phyloP scores from a whole-genome alignment of 768 basidiomycete species.

The Leccinum boreale region DNA sequence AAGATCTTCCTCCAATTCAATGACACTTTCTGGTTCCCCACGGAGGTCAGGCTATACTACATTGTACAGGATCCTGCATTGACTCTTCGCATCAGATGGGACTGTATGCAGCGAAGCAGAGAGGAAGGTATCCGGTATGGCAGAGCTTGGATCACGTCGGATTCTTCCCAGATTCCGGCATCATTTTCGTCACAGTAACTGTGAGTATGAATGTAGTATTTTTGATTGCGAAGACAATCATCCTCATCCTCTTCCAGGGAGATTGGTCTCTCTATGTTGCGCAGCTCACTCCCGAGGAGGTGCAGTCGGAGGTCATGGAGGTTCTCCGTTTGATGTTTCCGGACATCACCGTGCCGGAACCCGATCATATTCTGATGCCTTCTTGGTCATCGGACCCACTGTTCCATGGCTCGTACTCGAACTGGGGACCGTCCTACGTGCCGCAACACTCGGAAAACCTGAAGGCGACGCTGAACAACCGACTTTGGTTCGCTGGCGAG shows the following conservation, averaged over 20 bases:
- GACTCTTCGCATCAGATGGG: conserved; percentile 29
- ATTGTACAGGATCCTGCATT: not conserved
- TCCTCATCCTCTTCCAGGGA: conserved; percentile 38
- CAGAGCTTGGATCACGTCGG: conserved; percentile 56
- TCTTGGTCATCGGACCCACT: conserved; percentile 53
- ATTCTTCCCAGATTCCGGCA: conserved; percentile 60
- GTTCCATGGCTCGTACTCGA: conserved; percentile 51
- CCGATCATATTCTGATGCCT: conserved; percentile 52
- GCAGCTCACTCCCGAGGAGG: conserved; percentile 41
- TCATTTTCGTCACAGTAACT: conserved; percentile 33
- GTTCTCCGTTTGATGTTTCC: conserved; percentile 63
- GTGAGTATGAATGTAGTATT: conserved; percentile 9
- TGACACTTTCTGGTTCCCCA: conserved; percentile 45
- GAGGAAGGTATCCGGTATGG: conserved; percentile 67
- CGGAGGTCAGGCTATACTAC: conserved; percentile 29
- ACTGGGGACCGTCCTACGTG: conserved; percentile 65
- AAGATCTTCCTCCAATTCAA: too few relatives aligned
- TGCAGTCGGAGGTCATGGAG: conserved; percentile 51
- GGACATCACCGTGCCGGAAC: conserved; percentile 49
- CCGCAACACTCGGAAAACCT: conserved; percentile 52
- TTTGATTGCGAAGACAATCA: not conserved
- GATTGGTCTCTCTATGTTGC: conserved; percentile 61
- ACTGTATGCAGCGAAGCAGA: conserved; percentile 53
- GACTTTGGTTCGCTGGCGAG: conserved; percentile 64
- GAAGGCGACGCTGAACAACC: conserved; percentile 46